Conservation (phyloP, 2,329 filamentous ascomycete genomes). For the Aspergillus neoniger region DNA sequence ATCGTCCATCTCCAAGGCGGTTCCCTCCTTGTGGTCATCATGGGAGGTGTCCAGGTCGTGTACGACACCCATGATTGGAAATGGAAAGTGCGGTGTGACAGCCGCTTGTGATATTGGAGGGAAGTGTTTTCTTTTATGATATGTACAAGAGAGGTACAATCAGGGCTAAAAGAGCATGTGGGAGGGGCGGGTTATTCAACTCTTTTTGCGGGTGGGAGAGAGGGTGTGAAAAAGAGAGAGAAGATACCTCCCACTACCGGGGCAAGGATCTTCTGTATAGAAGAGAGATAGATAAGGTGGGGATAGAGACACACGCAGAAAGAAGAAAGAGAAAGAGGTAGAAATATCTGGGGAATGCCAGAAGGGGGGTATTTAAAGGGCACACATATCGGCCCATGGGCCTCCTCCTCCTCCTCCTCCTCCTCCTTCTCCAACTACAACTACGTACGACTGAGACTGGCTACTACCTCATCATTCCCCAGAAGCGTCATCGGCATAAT, state of each 20-base stretch:
- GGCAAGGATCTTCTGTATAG: neutral
- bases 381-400: no score
- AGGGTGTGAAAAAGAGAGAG: neutral
- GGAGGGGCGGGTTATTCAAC: neutral
- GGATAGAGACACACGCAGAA: neutral
- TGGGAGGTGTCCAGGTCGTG: conserved; percentile 32
- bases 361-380: no score
- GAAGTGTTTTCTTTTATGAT: neutral
- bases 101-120: neutral
- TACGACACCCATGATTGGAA: conserved; percentile 13
- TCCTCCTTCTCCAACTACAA: no score
- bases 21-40: conserved; percentile 29
- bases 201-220: neutral
- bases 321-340: neutral
- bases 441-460: no score
- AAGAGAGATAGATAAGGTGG: conserved; percentile 3
- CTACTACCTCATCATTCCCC: neutral
- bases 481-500: neutral
- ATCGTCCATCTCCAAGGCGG: conserved; percentile 29
- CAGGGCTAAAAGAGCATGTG: neutral
- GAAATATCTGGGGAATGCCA: no score
- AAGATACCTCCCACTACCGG: conserved; percentile 1
- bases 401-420: no score
- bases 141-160: conserved; percentile 3
- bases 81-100: neutral